Percentiles rank a stretch among this genome's conserved stretches.
These are phyloP conservation scores for Exophiala bonariae DNA, from an alignment of 2,329 filamentous ascomycete species.

Conservation along the genomic window DNA sequence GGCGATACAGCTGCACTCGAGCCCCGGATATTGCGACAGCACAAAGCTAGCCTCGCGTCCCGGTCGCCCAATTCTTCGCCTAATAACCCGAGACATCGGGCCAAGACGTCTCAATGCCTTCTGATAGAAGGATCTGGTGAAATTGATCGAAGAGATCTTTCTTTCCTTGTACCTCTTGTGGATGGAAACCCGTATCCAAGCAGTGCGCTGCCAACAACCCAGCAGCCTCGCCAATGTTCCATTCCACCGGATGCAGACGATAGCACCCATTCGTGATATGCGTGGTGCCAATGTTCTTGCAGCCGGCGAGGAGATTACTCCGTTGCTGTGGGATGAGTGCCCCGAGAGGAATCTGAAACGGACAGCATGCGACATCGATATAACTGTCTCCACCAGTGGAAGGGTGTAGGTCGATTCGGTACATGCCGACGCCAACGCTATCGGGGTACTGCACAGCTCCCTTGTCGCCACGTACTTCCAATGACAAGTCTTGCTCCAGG, in stretches of 20 bases:
- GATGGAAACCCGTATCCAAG: not conserved
- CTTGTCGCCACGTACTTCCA: not conserved
- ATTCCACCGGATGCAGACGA: constrained; percentile 4
- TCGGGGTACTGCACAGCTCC: constrained; percentile 2
- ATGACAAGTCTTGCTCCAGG: constrained; percentile 4
- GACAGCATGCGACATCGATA: constrained; percentile 5
- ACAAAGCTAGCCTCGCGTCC: too few relatives aligned
- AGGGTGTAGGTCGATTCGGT: constrained; percentile 3
- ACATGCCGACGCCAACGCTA: constrained; percentile 6
- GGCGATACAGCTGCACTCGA: too few relatives aligned
- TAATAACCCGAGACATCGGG: constrained; percentile 1
- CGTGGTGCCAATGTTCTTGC: constrained; percentile 5
- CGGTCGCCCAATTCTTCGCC: not conserved
- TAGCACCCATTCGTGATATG: constrained; percentile 6
- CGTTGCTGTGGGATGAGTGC: constrained; percentile 3
- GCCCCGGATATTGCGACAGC: too few relatives aligned
- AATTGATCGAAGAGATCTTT: not conserved
- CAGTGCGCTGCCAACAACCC: constrained; percentile 1
- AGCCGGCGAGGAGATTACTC: constrained; percentile 1
- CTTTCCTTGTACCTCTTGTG: constrained; percentile 1
- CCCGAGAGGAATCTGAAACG: constrained; percentile 3
- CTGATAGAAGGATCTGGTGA: not conserved
- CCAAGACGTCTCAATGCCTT: constrained; percentile 5
- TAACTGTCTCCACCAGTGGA: constrained; percentile 7
- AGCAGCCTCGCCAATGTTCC: constrained; percentile 4